Evolutionary conservation across 495 filamentous ascomycete genomes (phyloP).

Genomic region (Hypoxylon fuscum): DNA sequence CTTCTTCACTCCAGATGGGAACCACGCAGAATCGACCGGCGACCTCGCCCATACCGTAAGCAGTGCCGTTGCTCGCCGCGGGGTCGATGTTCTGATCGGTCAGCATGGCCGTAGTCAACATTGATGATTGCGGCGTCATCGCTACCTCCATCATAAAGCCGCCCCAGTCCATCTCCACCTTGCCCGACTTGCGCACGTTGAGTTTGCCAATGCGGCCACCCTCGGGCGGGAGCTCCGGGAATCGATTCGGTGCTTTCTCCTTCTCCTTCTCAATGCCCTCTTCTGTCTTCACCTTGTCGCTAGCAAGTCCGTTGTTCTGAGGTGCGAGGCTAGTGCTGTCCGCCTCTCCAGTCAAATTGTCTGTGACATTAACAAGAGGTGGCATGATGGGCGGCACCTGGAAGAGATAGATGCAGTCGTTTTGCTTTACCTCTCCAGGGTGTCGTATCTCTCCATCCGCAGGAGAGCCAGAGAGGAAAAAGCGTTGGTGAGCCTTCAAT

Average conservation of each 20-base stretch:
- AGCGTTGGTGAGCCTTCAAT: constrained; percentile 46
- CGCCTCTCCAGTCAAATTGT: constrained; percentile 28
- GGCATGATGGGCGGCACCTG: constrained; percentile 71
- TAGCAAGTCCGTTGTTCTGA: constrained; percentile 26
- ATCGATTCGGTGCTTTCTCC: constrained; percentile 26
- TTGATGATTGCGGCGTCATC: constrained; percentile 55
- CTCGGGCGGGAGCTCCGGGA: constrained; percentile 43
- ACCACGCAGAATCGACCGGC: constrained; percentile 65
- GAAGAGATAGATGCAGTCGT: constrained; percentile 67
- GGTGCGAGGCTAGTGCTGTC: constrained; percentile 50
- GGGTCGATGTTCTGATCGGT: constrained; percentile 53
- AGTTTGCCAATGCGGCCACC: constrained; percentile 67
- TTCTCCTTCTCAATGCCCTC: constrained; percentile 34
- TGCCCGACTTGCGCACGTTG: constrained; percentile 66
- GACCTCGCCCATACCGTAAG: constrained; percentile 65
- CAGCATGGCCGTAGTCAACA: constrained; percentile 56
- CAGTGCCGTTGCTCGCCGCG: constrained; percentile 51
- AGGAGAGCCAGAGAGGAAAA: constrained; percentile 9
- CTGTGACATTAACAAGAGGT: constrained; percentile 52
- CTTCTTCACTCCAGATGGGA: constrained; percentile 62
- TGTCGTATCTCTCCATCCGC: constrained; percentile 34
- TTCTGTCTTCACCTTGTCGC: constrained; percentile 41
- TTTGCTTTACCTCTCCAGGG: constrained; percentile 26
- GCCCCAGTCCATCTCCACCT: constrained; percentile 68
- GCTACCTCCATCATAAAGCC: constrained; percentile 58